These are phyloP conservation scores for Saturnispora diversa DNA, from an alignment of 805 yeast species.

Conservation along the genomic window DNA sequence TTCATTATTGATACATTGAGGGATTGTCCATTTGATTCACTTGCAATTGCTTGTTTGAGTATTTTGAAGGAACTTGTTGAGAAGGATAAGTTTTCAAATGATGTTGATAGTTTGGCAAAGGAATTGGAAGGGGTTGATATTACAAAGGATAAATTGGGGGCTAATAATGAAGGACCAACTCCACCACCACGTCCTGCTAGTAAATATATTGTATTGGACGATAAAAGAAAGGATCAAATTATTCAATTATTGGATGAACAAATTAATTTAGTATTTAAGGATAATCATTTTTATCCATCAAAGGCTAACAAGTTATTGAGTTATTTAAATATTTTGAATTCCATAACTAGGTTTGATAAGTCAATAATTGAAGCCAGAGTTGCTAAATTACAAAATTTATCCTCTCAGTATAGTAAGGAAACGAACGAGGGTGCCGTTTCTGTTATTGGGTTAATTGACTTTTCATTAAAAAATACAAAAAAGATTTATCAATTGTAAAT, in stretches of 20 bases:
- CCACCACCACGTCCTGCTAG: constrained; percentile 32
- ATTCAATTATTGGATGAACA: constrained; percentile 34
- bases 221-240: constrained; percentile 36
- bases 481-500: constrained; percentile 11
- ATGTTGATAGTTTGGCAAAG: constrained; percentile 9
- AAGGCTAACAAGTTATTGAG: constrained; percentile 42
- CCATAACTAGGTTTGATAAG: constrained; percentile 20
- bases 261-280: constrained; percentile 31
- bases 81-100: constrained; percentile 11
- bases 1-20: constrained; percentile 58
- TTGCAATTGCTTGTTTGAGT: constrained; percentile 55
- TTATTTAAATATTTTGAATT: constrained; percentile 42
- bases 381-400: neutral
- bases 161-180: neutral
- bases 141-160: neutral
- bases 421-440: neutral
- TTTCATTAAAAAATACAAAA: constrained; percentile 19
- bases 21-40: constrained; percentile 47
- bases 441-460: constrained; percentile 16
- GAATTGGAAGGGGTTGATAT: neutral
- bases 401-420: neutral
- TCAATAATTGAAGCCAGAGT: neutral
- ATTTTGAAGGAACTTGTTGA: constrained; percentile 59
- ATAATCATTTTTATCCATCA: constrained; percentile 16
- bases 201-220: constrained; percentile 37